These are phyloP conservation scores for Salix viminalis DNA, from an alignment of 345 rosid species.

Conservation along the genomic window DNA sequence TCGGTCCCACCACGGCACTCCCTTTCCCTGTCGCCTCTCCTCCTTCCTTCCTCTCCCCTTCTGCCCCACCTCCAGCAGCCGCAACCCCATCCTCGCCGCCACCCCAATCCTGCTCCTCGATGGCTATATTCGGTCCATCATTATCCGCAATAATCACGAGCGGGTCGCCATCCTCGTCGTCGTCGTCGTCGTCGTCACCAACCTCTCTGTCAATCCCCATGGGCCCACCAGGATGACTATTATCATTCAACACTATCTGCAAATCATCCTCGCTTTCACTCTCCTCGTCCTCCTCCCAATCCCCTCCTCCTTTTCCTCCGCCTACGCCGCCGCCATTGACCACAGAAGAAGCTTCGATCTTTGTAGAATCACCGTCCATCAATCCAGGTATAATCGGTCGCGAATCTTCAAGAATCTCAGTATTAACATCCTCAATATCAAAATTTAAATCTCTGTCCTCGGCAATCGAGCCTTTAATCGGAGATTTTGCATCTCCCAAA, in stretches of 20 bases:
- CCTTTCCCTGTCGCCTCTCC: slow-evolving; percentile 38
- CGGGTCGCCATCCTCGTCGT: slow-evolving; percentile 47
- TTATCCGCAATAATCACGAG: slow-evolving; percentile 33
- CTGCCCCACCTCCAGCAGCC: slow-evolving; percentile 16
- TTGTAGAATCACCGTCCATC: slow-evolving; percentile 12
- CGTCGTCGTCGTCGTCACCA: slow-evolving; percentile 33
- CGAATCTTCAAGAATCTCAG: slow-evolving; percentile 26
- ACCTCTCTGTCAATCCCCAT: slow-evolving; percentile 51
- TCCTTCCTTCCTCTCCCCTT: slow-evolving; percentile 60
- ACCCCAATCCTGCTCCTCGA: slow-evolving; percentile 65
- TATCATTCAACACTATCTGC: slow-evolving; percentile 86
- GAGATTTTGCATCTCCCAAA: slow-evolving; percentile 28
- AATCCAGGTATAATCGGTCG: slow-evolving; percentile 59
- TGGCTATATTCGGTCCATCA: slow-evolving; percentile 46
- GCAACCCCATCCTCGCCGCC: slow-evolving; percentile 38
- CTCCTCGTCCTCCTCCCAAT: slow-evolving; percentile 52
- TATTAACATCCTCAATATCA: slow-evolving; percentile 72
- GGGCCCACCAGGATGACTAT: slow-evolving; percentile 37
- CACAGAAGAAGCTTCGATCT: slow-evolving; percentile 8
- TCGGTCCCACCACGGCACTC: slow-evolving; percentile 34
- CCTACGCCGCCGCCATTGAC: slow-evolving; percentile 7
- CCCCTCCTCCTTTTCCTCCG: slow-evolving; percentile 52
- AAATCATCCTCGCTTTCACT: slow-evolving; percentile 98
- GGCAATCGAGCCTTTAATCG: slow-evolving; percentile 10
- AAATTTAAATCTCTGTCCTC: slow-evolving; percentile 42